phyloP scores from a whole-genome alignment of 2,329 filamentous ascomycete genomes.

The Ophiostoma fasciatum region DNA sequence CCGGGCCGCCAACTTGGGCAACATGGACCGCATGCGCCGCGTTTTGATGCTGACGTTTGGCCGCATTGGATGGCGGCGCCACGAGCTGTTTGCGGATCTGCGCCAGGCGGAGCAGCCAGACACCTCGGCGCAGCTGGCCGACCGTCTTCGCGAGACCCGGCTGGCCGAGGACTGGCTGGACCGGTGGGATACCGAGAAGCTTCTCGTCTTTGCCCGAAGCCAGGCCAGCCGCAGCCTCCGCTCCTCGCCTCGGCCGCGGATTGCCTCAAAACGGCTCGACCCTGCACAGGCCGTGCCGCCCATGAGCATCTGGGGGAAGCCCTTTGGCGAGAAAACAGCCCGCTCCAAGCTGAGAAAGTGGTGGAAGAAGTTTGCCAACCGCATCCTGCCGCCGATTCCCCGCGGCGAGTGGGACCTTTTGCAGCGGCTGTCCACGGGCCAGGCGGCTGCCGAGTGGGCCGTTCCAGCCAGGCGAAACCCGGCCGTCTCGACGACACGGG shows the following conservation, averaged over 20 bases:
- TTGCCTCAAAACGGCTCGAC: constrained; percentile 18
- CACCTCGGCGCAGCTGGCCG: constrained; percentile 27
- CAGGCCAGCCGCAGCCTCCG: constrained; percentile 22
- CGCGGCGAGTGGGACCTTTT: constrained; percentile 40
- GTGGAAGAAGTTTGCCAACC: constrained; percentile 31
- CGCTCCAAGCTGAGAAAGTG: constrained; percentile 30
- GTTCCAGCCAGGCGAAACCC: constrained; percentile 21
- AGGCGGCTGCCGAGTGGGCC: constrained; percentile 22
- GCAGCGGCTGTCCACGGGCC: constrained; percentile 28
- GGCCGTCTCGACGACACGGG: neutral
- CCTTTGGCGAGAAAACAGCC: constrained; percentile 22
- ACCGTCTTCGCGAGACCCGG: neutral
- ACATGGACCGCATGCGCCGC: constrained; percentile 28
- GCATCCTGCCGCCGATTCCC: constrained; percentile 39
- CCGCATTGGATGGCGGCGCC: constrained; percentile 34
- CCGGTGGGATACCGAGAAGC: constrained; percentile 32
- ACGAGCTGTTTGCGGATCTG: constrained; percentile 29
- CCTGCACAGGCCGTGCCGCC: constrained; percentile 24
- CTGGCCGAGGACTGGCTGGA: constrained; percentile 26
- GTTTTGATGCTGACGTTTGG: constrained; percentile 38
- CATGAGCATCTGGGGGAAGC: constrained; percentile 35
- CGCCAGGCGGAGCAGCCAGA: constrained; percentile 19
- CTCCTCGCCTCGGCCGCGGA: constrained; percentile 15
- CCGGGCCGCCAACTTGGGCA: constrained; percentile 37
- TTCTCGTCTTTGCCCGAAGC: constrained; percentile 25